Percentiles rank a stretch among this genome's conserved stretches.
Conservation (phyloP, 2,329 filamentous ascomycete species). For the Sphaerulina vaccinii region DNA sequence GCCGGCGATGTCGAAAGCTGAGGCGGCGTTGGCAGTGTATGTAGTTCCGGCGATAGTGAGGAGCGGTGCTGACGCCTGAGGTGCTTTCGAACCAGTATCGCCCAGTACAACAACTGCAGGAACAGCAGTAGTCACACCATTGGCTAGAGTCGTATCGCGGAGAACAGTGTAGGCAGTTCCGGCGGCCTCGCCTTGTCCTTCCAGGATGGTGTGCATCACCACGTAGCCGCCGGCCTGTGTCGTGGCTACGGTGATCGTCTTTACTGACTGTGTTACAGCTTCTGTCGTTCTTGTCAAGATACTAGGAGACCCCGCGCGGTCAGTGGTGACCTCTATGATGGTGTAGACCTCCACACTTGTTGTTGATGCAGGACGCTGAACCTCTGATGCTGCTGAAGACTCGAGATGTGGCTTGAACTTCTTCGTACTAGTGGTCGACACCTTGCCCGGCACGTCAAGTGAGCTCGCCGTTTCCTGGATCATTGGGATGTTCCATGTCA, state of each 20-base stretch:
- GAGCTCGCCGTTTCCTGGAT: too few relatives aligned
- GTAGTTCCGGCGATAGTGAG: too few relatives aligned
- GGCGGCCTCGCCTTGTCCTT: background rate
- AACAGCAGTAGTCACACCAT: background rate
- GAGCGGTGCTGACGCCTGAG: too few relatives aligned
- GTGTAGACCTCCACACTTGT: background rate
- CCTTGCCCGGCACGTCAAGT: too few relatives aligned
- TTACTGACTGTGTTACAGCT: background rate
- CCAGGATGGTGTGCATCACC: background rate
- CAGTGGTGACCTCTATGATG: slow-evolving; percentile 2
- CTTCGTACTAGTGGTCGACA: too few relatives aligned
- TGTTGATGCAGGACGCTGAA: background rate
- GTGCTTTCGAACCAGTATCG: background rate
- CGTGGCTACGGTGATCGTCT: background rate
- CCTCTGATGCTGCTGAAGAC: too few relatives aligned
- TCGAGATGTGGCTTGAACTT: too few relatives aligned
- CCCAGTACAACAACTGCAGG: slow-evolving; percentile 1
- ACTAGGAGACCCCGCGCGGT: background rate
- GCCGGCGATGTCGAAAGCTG: too few relatives aligned
- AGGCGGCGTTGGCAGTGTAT: too few relatives aligned
- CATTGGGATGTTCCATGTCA: too few relatives aligned
- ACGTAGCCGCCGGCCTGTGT: slow-evolving; percentile 1
- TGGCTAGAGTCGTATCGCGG: background rate
- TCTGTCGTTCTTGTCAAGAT: slow-evolving; percentile 3
- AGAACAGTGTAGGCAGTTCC: slow-evolving; percentile 2